Evolutionary conservation across 768 basidiomycete genomes (phyloP), one percentile per base, ranked within the genome.

Genomic region (Russula olivacea): DNA sequence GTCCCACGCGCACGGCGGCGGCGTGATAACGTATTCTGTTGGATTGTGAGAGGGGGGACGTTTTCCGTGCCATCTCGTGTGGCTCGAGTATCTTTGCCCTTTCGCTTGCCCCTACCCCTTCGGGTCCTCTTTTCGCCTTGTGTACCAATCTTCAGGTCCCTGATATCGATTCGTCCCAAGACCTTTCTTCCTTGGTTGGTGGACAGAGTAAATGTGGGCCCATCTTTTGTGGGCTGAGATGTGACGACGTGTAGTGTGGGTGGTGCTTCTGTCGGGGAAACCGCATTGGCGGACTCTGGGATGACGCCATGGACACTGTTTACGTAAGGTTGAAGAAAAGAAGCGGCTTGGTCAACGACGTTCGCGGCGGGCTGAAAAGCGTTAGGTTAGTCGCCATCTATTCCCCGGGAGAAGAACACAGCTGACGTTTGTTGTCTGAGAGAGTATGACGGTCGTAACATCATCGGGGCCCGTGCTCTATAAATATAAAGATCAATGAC

Each of bases 391-490:
- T 41, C n/a, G 14, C 15, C 15, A 17, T 32, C 41, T 48, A 23
- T 38, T 6, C 12, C 9, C 11, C 36, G 12, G 36, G 28, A 55
- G 40, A 45, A 23, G 14, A 30, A 40, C 17, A 55, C 34, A 11
- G 21, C 66, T 57, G 51, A 67, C 66, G 38, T 61, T 40, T 25
- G 63, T 61, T 52, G 52, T 57, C 59, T 52, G 25, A n/a, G 59
- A 41, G n/a, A 55, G 34, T 19, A 48, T 34, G 40, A 34, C 14
- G 45, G 45, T 52, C 50, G 25, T 36, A 30, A 15, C 43, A 17
- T 28, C 19, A 36, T 36, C 36, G 36, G 36, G 32, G 4, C 25
- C 41, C 7, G 23, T 1, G 43, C 23, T 40, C 61, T 63, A 15
- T 53, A 25, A 19, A 32, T 32, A 32, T 9, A 2, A 36, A 36